These are phyloP conservation scores for Oryza longistaminata DNA, from an alignment of 176 grass and related monocot genomes.

Conservation along the genomic window DNA sequence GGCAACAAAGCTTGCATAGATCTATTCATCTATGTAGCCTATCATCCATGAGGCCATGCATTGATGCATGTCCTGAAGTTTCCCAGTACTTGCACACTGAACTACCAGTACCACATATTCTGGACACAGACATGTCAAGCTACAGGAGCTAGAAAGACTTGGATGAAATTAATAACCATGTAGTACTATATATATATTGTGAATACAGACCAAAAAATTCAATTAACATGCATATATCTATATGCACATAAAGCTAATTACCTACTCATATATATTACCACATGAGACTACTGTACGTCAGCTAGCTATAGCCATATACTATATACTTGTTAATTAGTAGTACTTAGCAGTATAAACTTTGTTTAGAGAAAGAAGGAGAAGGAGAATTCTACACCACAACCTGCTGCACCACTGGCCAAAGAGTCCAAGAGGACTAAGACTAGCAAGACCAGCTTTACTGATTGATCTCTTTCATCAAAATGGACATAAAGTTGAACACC, in stretches of 20 bases:
- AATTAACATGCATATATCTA: not conserved
- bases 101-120: not conserved
- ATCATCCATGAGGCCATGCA: not conserved
- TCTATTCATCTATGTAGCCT: slow-evolving; percentile 1
- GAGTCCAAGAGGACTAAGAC: slow-evolving; percentile 30
- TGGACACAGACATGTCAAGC: slow-evolving; percentile 21
- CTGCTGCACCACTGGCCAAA: slow-evolving; percentile 33
- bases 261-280: slow-evolving; percentile 22
- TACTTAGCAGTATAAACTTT: not conserved
- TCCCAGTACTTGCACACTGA: slow-evolving; percentile 8
- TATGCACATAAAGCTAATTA: slow-evolving; percentile 25
- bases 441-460: slow-evolving; percentile 57
- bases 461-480: slow-evolving; percentile 61
- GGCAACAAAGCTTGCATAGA: slow-evolving; percentile 6
- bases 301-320: not conserved
- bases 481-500: slow-evolving; percentile 58
- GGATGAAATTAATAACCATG: slow-evolving; percentile 35
- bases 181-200: not conserved
- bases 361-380: not conserved
- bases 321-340: not conserved
- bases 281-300: slow-evolving; percentile 6
- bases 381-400: slow-evolving; percentile 42
- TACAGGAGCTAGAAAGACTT: slow-evolving; percentile 28
- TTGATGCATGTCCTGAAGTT: slow-evolving; percentile 25
- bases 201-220: not conserved